Percentiles rank a stretch among this genome's conserved stretches.
Conservation (phyloP, 2,329 filamentous ascomycete genomes). For the Hypoxylon sp. region DNA sequence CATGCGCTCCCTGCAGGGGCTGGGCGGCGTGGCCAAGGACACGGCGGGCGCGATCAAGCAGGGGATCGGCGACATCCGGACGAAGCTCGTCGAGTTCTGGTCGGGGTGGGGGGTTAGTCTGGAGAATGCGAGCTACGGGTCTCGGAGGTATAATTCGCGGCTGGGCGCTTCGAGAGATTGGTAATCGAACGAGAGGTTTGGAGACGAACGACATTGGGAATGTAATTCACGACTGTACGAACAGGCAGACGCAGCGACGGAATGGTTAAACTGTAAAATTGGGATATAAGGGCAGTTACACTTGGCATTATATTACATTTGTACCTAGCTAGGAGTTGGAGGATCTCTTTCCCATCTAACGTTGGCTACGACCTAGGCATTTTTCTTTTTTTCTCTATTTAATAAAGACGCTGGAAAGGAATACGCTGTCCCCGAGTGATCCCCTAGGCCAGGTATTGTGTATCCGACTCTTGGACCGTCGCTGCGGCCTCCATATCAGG, state of each 20-base stretch:
- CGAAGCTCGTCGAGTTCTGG: conserved; percentile 6
- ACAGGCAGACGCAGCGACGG: background rate
- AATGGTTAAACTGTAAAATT: background rate
- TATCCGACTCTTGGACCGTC: conserved; percentile 17
- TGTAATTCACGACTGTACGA: background rate
- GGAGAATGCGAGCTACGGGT: background rate
- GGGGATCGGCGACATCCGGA: background rate
- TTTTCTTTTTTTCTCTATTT: no score
- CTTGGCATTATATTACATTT: no score
- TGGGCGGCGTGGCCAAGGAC: background rate
- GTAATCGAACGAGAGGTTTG: background rate
- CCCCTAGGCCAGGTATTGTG: no score
- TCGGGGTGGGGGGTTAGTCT: background rate
- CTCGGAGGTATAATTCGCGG: background rate
- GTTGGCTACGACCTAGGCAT: no score
- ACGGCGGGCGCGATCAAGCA: conserved; percentile 7
- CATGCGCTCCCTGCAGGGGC: conserved; percentile 13
- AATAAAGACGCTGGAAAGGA: no score
- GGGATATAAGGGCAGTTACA: background rate
- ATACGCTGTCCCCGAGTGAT: no score
- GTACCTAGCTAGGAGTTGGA: no score
- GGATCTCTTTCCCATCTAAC: no score
- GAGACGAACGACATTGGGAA: background rate
- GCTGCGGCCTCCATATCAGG: conserved; percentile 33
- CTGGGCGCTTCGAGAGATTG: background rate